A percentile compares a stretch with the other conserved stretches of the same genome.
These are phyloP conservation scores for Ammopiptanthus mongolicus DNA, from an alignment of 306 rosid genomes.

Conservation along the genomic window DNA sequence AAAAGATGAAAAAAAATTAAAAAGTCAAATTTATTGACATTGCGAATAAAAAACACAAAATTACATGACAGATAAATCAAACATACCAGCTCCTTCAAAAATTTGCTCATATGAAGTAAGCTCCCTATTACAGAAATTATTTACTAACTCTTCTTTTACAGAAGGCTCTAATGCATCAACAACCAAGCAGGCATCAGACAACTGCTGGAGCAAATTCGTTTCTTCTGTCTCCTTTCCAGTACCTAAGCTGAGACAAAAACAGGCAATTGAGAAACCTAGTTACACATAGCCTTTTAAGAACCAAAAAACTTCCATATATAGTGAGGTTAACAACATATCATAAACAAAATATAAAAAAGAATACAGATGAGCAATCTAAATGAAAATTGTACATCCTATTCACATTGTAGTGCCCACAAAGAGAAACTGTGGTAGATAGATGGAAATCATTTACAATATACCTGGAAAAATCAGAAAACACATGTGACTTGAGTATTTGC, in stretches of 20 bases:
- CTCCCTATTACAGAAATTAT: slow-evolving; percentile 90
- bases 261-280: slow-evolving; percentile 33
- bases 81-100: slow-evolving; percentile 98
- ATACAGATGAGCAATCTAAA: background rate
- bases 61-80: slow-evolving; percentile 13
- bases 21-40: slow-evolving; percentile 18
- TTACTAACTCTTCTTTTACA: slow-evolving; percentile 95
- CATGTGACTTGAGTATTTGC: slow-evolving; percentile 97
- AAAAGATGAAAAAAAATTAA: slow-evolving; percentile 10
- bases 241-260: slow-evolving; percentile 84
- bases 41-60: slow-evolving; percentile 13
- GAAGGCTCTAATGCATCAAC: slow-evolving; percentile 98
- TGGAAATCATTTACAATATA: slow-evolving; percentile 29
- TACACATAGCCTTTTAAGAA: slow-evolving; percentile 15
- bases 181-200: slow-evolving; percentile 98
- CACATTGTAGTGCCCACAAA: background rate
- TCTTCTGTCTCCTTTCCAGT: slow-evolving; percentile 98
- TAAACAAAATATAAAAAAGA: background rate
- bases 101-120: slow-evolving; percentile 96
- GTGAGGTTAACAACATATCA: slow-evolving; percentile 2
- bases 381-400: background rate
- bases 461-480: slow-evolving; percentile 95
- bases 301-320: background rate
- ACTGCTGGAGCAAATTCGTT: slow-evolving; percentile 75
- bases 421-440: slow-evolving; percentile 12